Percentiles rank a stretch among this genome's conserved stretches.
These are phyloP conservation scores for Multifurca ochricompacta DNA, from an alignment of 768 basidiomycete species.

Conservation along the genomic window DNA sequence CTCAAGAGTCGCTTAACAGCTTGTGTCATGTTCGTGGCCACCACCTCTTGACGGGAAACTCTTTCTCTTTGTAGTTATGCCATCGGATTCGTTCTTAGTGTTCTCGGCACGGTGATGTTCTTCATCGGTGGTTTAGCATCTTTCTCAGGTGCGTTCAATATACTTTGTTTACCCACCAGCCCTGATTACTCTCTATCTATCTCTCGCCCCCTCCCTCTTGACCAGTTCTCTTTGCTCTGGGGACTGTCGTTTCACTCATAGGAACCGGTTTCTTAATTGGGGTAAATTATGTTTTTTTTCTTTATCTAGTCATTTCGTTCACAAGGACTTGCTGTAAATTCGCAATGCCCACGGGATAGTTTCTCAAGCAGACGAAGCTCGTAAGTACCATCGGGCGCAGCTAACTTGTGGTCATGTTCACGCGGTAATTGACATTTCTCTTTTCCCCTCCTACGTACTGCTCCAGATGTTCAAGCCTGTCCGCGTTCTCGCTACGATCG, in stretches of 20 bases:
- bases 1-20: not conserved
- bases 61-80: constrained; percentile 43
- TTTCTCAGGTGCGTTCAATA: constrained; percentile 60
- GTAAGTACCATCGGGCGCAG: constrained; percentile 32
- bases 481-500: constrained; percentile 70
- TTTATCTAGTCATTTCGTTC: not conserved
- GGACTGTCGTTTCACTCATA: constrained; percentile 72
- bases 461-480: constrained; percentile 93
- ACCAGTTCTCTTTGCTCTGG: constrained; percentile 73
- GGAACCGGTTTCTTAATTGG: constrained; percentile 91
- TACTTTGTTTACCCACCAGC: not conserved
- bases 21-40: not conserved
- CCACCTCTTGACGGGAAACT: not conserved
- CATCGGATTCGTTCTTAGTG: constrained; percentile 69
- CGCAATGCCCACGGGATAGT: constrained; percentile 35
- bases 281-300: constrained; percentile 38
- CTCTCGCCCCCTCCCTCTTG: constrained; percentile 4
- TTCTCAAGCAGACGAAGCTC: constrained; percentile 71
- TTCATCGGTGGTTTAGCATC: constrained; percentile 59
- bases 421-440: not conserved
- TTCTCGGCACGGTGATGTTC: constrained; percentile 71
- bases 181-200: not conserved
- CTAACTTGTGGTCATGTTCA: not conserved
- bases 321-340: not conserved
- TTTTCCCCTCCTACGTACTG: not conserved